Percentiles rank a stretch among this genome's conserved stretches.
These are phyloP conservation scores for Phyllosticta ampelicida DNA, from an alignment of 2,329 filamentous ascomycete species.

Conservation along the genomic window DNA sequence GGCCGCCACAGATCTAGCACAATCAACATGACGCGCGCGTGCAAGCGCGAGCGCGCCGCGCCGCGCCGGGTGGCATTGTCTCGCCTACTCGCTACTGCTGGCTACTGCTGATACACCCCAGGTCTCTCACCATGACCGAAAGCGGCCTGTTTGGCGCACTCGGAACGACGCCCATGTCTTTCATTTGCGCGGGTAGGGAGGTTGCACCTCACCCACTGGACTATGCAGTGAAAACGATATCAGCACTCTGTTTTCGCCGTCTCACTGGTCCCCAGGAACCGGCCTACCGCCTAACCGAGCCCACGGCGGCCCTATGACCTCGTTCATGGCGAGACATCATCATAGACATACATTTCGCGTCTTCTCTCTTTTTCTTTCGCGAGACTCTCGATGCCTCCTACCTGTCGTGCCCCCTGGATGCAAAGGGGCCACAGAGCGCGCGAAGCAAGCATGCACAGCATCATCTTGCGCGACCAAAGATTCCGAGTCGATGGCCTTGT, in stretches of 20 bases:
- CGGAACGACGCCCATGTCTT: background rate
- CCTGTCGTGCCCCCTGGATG: background rate
- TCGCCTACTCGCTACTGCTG: background rate
- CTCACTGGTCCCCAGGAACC: background rate
- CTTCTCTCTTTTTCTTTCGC: background rate
- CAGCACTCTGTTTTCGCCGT: background rate
- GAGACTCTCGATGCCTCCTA: background rate
- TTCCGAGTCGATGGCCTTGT: constrained; percentile 6
- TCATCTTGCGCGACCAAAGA: constrained; percentile 6
- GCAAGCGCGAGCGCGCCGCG: background rate
- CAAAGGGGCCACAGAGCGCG: background rate
- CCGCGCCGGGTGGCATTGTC: background rate
- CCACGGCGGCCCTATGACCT: constrained; percentile 4
- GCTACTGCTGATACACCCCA: too few relatives aligned
- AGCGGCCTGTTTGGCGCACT: constrained; percentile 6
- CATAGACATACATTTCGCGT: background rate
- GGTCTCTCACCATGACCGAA: background rate
- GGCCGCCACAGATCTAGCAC: background rate
- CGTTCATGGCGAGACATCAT: background rate
- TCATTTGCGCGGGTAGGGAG: background rate
- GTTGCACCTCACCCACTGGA: background rate
- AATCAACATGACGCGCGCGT: background rate
- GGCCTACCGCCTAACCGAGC: background rate
- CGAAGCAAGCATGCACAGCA: background rate
- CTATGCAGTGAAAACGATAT: background rate